A percentile compares a stretch with the other conserved stretches of the same genome.
Evolutionary conservation across 768 basidiomycete genomes (phyloP).

Genomic region (Trametes punicea): DNA sequence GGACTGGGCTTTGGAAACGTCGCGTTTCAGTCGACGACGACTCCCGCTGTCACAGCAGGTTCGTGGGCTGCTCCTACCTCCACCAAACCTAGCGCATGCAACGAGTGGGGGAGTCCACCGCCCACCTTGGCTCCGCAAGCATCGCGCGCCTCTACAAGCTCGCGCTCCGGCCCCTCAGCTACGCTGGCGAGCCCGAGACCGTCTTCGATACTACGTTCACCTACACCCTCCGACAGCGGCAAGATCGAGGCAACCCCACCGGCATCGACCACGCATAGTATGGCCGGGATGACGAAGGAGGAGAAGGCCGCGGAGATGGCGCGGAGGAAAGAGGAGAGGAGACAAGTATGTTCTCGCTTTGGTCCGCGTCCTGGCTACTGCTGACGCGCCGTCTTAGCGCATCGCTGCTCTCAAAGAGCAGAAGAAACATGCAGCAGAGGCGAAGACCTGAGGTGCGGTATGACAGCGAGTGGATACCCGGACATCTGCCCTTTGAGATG

Average conservation of each 20-base stretch:
- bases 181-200: slow-evolving; percentile 6
- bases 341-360: slow-evolving; percentile 52
- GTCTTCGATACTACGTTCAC: slow-evolving; percentile 10
- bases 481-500: too few species aligned
- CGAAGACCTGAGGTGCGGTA: slow-evolving; percentile 30
- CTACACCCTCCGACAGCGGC: slow-evolving; percentile 24
- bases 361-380: background rate
- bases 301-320: slow-evolving; percentile 95
- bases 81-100: background rate
- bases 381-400: slow-evolving; percentile 42
- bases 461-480: too few species aligned
- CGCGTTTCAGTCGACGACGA: background rate
- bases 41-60: slow-evolving; percentile 6
- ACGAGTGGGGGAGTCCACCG: slow-evolving; percentile 1
- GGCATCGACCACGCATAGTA: slow-evolving; percentile 30
- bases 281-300: slow-evolving; percentile 70
- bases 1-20: slow-evolving; percentile 28
- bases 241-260: slow-evolving; percentile 18
- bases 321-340: slow-evolving; percentile 86
- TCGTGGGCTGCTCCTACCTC: slow-evolving; percentile 9
- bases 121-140: slow-evolving; percentile 8
- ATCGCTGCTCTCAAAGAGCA: slow-evolving; percentile 80
- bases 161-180: background rate
- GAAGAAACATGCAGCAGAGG: slow-evolving; percentile 49
- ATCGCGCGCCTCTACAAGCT: background rate